Percentiles rank a stretch among this genome's conserved stretches.
Conservation (phyloP, 31 red algal genomes). For the Endocladia muricata region DNA sequence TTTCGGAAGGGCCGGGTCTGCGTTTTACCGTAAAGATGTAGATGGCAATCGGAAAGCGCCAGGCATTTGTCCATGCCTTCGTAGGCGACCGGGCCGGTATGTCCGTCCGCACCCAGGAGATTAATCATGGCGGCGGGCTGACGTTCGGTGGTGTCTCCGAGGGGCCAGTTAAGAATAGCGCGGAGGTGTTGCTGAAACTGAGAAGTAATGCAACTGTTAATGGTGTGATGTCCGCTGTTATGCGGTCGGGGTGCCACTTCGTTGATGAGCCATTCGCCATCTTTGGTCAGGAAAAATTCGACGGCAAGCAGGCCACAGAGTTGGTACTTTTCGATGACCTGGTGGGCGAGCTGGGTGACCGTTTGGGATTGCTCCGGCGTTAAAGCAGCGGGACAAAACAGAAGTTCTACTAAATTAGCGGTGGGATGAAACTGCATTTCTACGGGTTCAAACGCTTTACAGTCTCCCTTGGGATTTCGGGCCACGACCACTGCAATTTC, state of each 20-base stretch:
- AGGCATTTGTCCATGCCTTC: not conserved
- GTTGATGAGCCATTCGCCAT: not conserved
- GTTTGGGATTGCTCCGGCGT: not conserved
- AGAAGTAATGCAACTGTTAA: not conserved
- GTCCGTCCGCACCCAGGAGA: not conserved
- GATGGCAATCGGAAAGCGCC: not conserved
- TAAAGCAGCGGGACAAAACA: not conserved
- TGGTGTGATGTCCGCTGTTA: not conserved
- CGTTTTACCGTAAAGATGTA: constrained; percentile 15
- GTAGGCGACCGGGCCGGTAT: not conserved
- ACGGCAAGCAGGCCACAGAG: not conserved
- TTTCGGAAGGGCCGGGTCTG: not conserved
- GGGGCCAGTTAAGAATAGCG: not conserved
- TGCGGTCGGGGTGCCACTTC: constrained; percentile 12
- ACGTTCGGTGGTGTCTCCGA: not conserved
- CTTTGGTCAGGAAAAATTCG: not conserved
- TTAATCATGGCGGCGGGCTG: not conserved
- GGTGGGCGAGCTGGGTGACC: not conserved
- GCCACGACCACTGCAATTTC: not conserved
- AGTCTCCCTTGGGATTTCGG: not conserved
- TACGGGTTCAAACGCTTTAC: no score
- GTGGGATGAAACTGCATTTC: no score
- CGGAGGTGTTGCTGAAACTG: constrained; percentile 11
- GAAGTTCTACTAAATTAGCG: not conserved
- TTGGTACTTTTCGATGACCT: not conserved